Percentiles rank a stretch among this genome's conserved stretches.
Conservation (phyloP, 208 protist genomes). For the Phytomonas sp. region DNA sequence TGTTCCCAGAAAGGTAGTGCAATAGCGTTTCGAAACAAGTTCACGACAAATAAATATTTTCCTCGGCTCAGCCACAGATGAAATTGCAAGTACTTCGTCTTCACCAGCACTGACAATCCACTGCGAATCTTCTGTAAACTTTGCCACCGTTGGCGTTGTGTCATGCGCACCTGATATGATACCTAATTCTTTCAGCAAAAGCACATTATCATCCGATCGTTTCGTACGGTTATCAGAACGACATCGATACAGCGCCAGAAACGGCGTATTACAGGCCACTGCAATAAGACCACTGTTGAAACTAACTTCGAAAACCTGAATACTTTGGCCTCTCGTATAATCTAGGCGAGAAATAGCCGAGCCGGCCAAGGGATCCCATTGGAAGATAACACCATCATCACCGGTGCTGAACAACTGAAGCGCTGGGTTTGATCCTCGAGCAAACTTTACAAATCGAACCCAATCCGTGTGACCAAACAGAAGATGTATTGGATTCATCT, state of each 20-base stretch:
- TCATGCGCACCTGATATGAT: conserved; percentile 52
- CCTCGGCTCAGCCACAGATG: conserved; percentile 34
- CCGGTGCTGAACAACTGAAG: conserved; percentile 72
- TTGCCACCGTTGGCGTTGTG: conserved; percentile 41
- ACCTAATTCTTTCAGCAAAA: conserved; percentile 40
- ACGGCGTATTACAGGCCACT: conserved; percentile 36
- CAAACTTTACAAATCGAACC: conserved; percentile 77
- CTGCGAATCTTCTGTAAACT: conserved; percentile 59
- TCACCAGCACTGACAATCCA: conserved; percentile 76
- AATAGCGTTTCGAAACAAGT: conserved; percentile 59
- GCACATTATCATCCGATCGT: conserved; percentile 21
- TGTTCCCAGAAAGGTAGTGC: conserved; percentile 79
- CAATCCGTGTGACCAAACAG: conserved; percentile 74
- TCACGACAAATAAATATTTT: conserved; percentile 42
- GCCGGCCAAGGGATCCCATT: conserved; percentile 64
- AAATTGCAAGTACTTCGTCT: conserved; percentile 68
- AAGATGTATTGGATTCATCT: conserved; percentile 42
- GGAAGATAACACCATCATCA: conserved; percentile 70
- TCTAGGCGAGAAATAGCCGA: conserved; percentile 44
- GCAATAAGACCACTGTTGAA: conserved; percentile 56
- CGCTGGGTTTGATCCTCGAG: conserved; percentile 15
- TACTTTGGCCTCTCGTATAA: conserved; percentile 47
- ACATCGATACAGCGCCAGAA: conserved; percentile 44
- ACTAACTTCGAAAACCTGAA: conserved; percentile 74
- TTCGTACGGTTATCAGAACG: conserved; percentile 20